Percentiles rank a stretch among this genome's conserved stretches.
These are phyloP conservation scores for Trypanosoma lewisi DNA, from an alignment of 208 protist genomes.

Conservation along the genomic window DNA sequence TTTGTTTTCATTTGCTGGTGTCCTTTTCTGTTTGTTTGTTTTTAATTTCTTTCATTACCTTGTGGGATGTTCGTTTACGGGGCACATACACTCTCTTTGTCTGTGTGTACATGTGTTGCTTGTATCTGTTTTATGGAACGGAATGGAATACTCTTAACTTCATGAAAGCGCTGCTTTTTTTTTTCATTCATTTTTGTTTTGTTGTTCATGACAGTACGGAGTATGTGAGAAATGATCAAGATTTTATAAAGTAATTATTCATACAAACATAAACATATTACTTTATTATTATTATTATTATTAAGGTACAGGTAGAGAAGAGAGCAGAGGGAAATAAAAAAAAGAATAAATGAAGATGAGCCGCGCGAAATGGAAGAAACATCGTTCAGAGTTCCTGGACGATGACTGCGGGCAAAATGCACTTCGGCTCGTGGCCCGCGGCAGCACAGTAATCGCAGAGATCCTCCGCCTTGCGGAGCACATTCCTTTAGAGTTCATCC, in stretches of 20 bases:
- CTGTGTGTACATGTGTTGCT: no score
- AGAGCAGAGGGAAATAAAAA: not conserved
- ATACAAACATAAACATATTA: not conserved
- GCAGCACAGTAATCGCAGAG: constrained; percentile 93
- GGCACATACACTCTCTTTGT: no score
- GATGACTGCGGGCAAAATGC: constrained; percentile 92
- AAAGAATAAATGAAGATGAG: constrained; percentile 12
- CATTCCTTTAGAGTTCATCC: constrained; percentile 88
- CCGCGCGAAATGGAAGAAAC: constrained; percentile 18
- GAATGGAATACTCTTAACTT: not conserved
- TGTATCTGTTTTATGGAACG: no score
- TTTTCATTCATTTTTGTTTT: not conserved
- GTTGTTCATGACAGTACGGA: not conserved
- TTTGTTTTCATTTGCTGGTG: no score
- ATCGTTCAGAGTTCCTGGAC: constrained; percentile 71
- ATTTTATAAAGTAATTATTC: no score
- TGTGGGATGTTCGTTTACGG: no score
- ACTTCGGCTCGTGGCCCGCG: constrained; percentile 85
- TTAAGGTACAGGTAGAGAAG: not conserved
- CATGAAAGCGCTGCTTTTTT: not conserved
- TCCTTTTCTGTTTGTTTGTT: no score
- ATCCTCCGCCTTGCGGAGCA: constrained; percentile 88
- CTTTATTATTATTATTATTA: not conserved
- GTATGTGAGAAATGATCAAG: no score
- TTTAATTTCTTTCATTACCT: no score